These are phyloP conservation scores for Inosperma sp. DNA, from an alignment of 768 basidiomycete genomes.

Conservation along the genomic window DNA sequence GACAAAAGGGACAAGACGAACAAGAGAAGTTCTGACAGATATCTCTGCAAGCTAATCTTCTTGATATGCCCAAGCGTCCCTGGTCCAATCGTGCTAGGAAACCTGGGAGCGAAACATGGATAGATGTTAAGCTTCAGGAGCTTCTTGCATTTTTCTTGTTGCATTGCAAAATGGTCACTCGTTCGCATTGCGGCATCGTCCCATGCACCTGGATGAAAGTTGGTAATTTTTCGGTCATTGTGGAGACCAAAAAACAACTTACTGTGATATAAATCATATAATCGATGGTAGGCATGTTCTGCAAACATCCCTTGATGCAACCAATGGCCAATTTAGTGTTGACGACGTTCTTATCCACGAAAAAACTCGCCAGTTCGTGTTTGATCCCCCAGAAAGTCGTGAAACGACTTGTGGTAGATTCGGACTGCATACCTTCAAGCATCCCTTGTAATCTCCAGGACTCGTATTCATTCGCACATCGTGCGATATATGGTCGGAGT, in stretches of 20 bases:
- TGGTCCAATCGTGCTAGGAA: neutral
- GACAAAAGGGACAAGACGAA: neutral
- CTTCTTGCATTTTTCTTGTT: neutral
- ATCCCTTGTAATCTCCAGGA: neutral
- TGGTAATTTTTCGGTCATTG: neutral
- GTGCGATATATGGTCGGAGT: slow-evolving; percentile 2
- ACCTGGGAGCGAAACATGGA: neutral
- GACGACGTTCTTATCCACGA: neutral
- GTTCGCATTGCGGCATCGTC: slow-evolving; percentile 1
- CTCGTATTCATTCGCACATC: too few relatives aligned
- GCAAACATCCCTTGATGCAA: neutral
- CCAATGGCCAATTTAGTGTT: slow-evolving; percentile 6
- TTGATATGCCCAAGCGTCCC: neutral
- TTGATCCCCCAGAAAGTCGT: neutral
- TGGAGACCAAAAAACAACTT: neutral
- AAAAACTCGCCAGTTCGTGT: neutral
- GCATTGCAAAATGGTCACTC: neutral
- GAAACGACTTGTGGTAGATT: slow-evolving; percentile 7
- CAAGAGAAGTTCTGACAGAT: neutral
- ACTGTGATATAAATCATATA: slow-evolving; percentile 2
- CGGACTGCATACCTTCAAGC: neutral
- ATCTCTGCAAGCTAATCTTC: neutral
- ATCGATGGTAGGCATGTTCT: neutral
- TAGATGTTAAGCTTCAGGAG: neutral
- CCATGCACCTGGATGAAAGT: slow-evolving; percentile 1